phyloP scores from a whole-genome alignment of 208 protist genomes.

The Porcisia hertigi region DNA sequence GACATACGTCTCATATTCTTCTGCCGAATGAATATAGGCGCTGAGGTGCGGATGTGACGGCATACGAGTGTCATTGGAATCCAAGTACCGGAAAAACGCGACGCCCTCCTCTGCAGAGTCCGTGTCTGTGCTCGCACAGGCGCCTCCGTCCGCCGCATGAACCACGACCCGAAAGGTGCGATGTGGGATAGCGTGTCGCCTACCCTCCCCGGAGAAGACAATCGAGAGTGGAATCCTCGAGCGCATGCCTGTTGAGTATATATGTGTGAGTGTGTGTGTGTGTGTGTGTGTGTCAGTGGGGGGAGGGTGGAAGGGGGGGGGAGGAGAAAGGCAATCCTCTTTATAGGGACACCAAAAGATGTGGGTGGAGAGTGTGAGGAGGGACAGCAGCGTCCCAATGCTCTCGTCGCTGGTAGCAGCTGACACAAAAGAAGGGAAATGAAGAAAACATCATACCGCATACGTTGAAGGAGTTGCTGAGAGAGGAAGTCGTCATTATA shows the following conservation, averaged over 20 bases:
- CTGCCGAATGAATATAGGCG: constrained; percentile 32
- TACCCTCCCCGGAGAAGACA: constrained; percentile 37
- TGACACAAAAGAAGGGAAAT: not conserved
- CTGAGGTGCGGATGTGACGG: constrained; percentile 51
- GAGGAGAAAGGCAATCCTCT: constrained; percentile 14
- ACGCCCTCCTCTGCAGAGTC: constrained; percentile 12
- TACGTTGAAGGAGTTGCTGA: not conserved
- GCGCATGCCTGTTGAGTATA: constrained; percentile 34
- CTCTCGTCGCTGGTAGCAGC: not conserved
- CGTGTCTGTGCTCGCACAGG: not conserved
- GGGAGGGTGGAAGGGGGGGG: too few species aligned
- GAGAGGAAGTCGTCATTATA: not conserved
- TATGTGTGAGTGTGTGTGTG: not conserved
- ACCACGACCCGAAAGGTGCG: constrained; percentile 42
- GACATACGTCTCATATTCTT: constrained; percentile 81
- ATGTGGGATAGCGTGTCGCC: constrained; percentile 54
- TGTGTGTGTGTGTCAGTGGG: too few species aligned
- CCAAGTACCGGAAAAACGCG: constrained; percentile 70
- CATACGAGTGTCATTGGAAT: constrained; percentile 79
- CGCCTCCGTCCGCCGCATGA: not conserved
- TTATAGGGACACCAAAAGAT: not conserved
- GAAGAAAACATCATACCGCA: constrained; percentile 15
- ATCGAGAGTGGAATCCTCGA: constrained; percentile 62
- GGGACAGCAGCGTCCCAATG: not conserved
- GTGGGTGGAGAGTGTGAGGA: not conserved